phyloP scores from a whole-genome alignment of 1,139 yeast genomes.

The Debaryomycetaceae sp. region DNA sequence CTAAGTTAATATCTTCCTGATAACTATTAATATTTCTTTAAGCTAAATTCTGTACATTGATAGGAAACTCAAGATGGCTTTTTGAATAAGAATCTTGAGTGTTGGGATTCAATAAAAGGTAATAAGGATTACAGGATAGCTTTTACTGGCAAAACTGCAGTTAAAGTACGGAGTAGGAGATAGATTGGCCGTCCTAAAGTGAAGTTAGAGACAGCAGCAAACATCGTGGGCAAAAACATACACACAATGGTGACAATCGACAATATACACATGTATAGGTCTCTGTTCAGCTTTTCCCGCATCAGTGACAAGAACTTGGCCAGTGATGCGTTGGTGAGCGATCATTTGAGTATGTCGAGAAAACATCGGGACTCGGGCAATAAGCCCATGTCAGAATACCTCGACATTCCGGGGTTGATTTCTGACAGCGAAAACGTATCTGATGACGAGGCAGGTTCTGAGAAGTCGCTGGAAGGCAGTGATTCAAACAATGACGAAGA shows the following conservation, averaged over 20 bases:
- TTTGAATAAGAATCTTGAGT: not conserved
- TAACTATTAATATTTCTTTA: not conserved
- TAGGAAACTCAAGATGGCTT: not conserved
- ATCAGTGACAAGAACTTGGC: conserved; percentile 1
- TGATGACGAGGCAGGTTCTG: conserved; percentile 21
- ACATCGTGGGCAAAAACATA: too few relatives aligned
- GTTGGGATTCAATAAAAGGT: not conserved
- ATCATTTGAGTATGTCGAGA: conserved; percentile 1
- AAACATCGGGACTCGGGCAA: conserved; percentile 2
- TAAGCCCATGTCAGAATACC: conserved; percentile 7
- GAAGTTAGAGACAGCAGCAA: too few relatives aligned
- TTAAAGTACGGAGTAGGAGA: not conserved
- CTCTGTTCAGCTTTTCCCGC: conserved; percentile 5
- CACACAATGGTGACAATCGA: not conserved
- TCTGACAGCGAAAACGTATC: conserved; percentile 29
- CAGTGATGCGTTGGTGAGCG: conserved; percentile 5
- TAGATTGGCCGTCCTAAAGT: too few relatives aligned
- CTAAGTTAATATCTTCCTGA: not conserved
- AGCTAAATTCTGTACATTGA: not conserved
- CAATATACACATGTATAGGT: conserved; percentile 5
- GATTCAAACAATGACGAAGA: conserved; percentile 1
- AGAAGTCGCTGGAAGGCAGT: conserved; percentile 4
- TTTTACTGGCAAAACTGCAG: not conserved
- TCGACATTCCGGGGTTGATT: conserved; percentile 26
- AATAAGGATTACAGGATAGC: not conserved